Conservation (phyloP, 768 basidiomycete genomes). For the Termitomyces titanicus region DNA sequence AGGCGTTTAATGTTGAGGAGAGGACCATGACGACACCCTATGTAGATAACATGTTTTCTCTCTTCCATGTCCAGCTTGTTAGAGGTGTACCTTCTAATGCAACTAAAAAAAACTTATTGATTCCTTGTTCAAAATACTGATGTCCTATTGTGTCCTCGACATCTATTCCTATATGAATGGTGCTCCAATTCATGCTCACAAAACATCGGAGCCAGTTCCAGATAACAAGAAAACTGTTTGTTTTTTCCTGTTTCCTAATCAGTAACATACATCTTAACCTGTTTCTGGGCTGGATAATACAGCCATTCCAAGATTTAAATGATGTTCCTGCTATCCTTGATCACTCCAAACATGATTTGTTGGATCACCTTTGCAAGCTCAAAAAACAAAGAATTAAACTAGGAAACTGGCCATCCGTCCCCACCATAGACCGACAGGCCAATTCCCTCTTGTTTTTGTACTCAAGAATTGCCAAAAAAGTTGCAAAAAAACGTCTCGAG, state of each 20-base stretch:
- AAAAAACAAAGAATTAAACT: neutral
- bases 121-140: neutral
- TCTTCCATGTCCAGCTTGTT: neutral
- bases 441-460: neutral
- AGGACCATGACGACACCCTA: neutral
- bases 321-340: neutral
- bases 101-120: neutral
- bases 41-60: neutral
- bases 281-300: neutral
- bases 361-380: neutral
- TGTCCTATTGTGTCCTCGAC: neutral
- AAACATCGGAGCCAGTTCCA: neutral
- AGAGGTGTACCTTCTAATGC: neutral
- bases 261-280: no score
- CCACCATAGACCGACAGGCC: neutral
- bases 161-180: neutral
- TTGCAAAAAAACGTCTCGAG: neutral
- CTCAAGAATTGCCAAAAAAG: neutral
- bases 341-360: neutral
- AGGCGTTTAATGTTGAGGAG: neutral
- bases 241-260: neutral
- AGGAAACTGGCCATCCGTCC: neutral
- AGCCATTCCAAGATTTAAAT: neutral
- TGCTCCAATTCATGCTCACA: neutral
- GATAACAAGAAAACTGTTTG: neutral